Base-by-base conservation (phyloP, 2,329 filamentous ascomycete species). In the Septoria petroselini region DNA sequence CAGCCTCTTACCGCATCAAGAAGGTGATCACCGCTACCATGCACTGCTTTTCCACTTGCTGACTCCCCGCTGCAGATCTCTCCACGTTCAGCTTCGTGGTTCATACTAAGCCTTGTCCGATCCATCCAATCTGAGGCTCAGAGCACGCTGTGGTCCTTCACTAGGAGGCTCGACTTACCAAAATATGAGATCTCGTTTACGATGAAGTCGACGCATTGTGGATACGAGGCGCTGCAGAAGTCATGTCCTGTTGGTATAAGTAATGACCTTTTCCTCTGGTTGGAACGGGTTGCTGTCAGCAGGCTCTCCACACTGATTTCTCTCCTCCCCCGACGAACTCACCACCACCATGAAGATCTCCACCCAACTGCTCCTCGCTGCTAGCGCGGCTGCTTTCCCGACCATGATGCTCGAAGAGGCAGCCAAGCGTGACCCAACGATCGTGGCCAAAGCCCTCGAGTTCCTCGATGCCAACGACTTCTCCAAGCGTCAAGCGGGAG, bases 401-500 rank as follows among this genome's bases (percentile, higher is more conserved):
- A 33, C 51, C 19, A 43, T 31, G 18, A 47, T 54, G 14, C 23
- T 54, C 11, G 51, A 54, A 14, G 40, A 41, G 19, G 47, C 47
- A 6, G 14, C 33, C 15, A 45, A 38, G 42, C 40, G 47, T 7
- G 47, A 50, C 41, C 47, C 47, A 7, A 29, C 23, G 17, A 42
- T 29, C 31, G 41, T 37, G n/a, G 41, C 41, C 7, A 49, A 49
- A 25, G 44, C 50, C 19, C 31, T 46, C 19, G 43, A 46, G 6
- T 18, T 37, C 17, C 33, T 51, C 2, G 48, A 51, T 4, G 33
- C 38, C 41, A 35, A 46, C 17, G 27, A 31, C 7, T 18, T 53
- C 30, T 17, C 34, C 17, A 43, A 40, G 30, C 57, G 55, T 27
- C 57, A 59, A 37, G 39, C 47, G 18, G 53, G 51, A 38, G 58